These are phyloP conservation scores for Trichoderma koningiopsis DNA, from an alignment of 2,329 filamentous ascomycete species.

Conservation along the genomic window DNA sequence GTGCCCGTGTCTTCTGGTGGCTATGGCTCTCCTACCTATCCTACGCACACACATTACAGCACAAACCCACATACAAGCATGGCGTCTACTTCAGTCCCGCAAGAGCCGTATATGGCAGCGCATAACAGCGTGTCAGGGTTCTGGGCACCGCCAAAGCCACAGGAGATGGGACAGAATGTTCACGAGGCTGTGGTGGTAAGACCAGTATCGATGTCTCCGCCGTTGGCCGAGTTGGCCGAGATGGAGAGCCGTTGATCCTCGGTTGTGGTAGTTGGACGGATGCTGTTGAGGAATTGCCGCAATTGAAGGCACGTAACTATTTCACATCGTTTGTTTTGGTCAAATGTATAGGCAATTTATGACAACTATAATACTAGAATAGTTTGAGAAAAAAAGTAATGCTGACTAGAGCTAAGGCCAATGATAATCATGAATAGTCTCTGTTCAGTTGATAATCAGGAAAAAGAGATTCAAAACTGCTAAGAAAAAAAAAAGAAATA, in stretches of 20 bases:
- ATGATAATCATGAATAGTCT: not conserved
- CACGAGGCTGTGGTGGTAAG: not conserved
- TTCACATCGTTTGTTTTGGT: not conserved
- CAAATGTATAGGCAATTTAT: not conserved
- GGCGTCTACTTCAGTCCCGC: not conserved
- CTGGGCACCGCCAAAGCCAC: slow-evolving; percentile 19
- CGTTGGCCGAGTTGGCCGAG: slow-evolving; percentile 28
- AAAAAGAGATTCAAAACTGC: not conserved
- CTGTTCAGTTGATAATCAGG: not conserved
- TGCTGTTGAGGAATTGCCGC: not conserved
- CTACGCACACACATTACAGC: slow-evolving; percentile 17
- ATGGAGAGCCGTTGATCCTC: slow-evolving; percentile 26
- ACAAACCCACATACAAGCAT: slow-evolving; percentile 23
- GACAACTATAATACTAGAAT: not conserved
- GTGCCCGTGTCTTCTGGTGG: slow-evolving; percentile 12
- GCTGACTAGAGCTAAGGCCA: not conserved
- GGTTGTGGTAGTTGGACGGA: not conserved
- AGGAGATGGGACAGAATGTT: slow-evolving; percentile 23
- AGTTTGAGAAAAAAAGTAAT: not conserved
- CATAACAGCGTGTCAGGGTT: slow-evolving; percentile 16
- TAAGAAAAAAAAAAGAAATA: not conserved
- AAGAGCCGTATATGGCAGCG: slow-evolving; percentile 25
- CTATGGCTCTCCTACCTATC: slow-evolving; percentile 19
- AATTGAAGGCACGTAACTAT: not conserved
- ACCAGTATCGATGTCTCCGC: not conserved